phyloP scores from a whole-genome alignment of 2,329 filamentous ascomycete genomes.

The Trichoderma sp. region DNA sequence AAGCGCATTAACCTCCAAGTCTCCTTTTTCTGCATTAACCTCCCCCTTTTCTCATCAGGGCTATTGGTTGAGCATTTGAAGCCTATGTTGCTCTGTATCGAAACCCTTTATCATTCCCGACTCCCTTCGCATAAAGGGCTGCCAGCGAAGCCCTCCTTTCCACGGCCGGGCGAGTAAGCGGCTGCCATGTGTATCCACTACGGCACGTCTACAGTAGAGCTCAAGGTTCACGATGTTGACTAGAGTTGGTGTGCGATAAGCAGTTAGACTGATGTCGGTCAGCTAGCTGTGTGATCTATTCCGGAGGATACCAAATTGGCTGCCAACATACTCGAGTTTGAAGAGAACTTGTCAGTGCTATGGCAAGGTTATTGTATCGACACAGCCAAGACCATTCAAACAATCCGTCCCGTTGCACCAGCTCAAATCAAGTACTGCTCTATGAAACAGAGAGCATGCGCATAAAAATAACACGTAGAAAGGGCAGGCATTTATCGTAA shows the following conservation, averaged over 20 bases:
- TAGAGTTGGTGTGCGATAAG: background rate
- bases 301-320: background rate
- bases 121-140: background rate
- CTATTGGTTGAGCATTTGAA: background rate
- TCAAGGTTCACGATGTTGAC: background rate
- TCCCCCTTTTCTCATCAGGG: background rate
- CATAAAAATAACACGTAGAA: background rate
- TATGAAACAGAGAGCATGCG: background rate
- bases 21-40: too few relatives aligned
- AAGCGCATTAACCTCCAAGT: too few relatives aligned
- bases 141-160: slow-evolving; percentile 17
- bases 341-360: background rate
- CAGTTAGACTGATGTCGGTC: background rate
- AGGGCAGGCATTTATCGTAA: background rate
- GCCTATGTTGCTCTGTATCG: background rate
- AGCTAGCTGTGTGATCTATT: background rate
- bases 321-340: background rate
- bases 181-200: slow-evolving; percentile 15
- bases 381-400: background rate
- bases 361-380: background rate
- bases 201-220: background rate
- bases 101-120: background rate
- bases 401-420: background rate
- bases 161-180: slow-evolving; percentile 7
- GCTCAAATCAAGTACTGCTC: background rate